phyloP scores from a whole-genome alignment of 73 alveolate genomes.

The Stentor coeruleus region DNA sequence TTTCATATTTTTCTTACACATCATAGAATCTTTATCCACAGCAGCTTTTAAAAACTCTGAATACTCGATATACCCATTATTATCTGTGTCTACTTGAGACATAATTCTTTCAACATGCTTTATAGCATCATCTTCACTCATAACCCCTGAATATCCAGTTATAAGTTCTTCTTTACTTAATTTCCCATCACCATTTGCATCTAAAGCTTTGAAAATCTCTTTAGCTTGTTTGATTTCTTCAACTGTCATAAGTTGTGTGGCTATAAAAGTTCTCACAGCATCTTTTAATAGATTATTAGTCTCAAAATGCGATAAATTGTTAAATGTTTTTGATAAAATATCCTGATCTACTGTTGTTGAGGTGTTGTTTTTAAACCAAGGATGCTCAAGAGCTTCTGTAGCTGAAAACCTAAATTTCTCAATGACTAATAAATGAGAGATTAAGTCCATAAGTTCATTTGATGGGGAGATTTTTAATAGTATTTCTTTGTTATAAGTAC shows the following conservation, averaged over 20 bases:
- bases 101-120: slow-evolving; percentile 15
- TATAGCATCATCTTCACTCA: slow-evolving; percentile 20
- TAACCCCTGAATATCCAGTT: slow-evolving; percentile 23
- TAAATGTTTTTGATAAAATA: not conserved
- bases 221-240: slow-evolving; percentile 28
- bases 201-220: slow-evolving; percentile 25
- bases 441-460: slow-evolving; percentile 66
- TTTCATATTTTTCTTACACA: not conserved
- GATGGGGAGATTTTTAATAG: slow-evolving; percentile 16
- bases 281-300: not conserved
- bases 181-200: slow-evolving; percentile 36
- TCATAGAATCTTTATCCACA: not conserved
- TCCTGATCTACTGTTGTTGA: not conserved
- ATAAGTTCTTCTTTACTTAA: slow-evolving; percentile 21
- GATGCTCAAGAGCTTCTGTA: slow-evolving; percentile 69
- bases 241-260: slow-evolving; percentile 10
- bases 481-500: not conserved
- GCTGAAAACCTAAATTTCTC: slow-evolving; percentile 58
- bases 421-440: slow-evolving; percentile 57
- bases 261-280: slow-evolving; percentile 32
- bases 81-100: slow-evolving; percentile 1
- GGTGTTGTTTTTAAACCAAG: slow-evolving; percentile 56
- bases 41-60: slow-evolving; percentile 34
- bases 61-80: slow-evolving; percentile 32
- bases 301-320: not conserved